phyloP scores from a whole-genome alignment of 192 early-diverging fungal genomes.

The Paraglomus brasilianum region DNA sequence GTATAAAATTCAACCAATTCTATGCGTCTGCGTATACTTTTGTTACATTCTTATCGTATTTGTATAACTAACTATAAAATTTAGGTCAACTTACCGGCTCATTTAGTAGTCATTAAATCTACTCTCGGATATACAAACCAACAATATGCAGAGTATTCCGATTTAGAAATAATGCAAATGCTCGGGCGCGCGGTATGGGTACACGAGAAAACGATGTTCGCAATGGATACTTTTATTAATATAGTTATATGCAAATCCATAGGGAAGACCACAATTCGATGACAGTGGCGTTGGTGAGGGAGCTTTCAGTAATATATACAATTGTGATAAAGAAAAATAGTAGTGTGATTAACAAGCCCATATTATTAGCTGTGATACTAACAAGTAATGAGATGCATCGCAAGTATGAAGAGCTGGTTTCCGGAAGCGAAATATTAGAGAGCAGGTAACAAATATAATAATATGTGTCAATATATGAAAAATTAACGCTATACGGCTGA shows the following conservation, averaged over 20 bases:
- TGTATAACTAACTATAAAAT: neutral
- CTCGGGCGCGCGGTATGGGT: slow-evolving; percentile 62
- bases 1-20: too few species aligned
- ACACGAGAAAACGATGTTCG: too few species aligned
- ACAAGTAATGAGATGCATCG: slow-evolving; percentile 45
- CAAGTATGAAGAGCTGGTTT: slow-evolving; percentile 54
- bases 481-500: neutral
- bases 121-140: slow-evolving; percentile 53
- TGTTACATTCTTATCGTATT: neutral
- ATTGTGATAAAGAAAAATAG: too few species aligned
- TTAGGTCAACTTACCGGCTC: slow-evolving; percentile 71
- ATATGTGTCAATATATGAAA: neutral
- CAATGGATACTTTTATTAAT: too few species aligned
- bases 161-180: slow-evolving; percentile 77
- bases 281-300: slow-evolving; percentile 45
- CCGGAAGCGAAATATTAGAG: slow-evolving; percentile 56
- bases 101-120: slow-evolving; percentile 73
- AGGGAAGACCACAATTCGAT: slow-evolving; percentile 64
- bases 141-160: slow-evolving; percentile 51
- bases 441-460: slow-evolving; percentile 52
- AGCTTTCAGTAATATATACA: neutral
- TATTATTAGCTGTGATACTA: slow-evolving; percentile 56
- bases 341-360: neutral
- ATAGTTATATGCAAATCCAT: neutral
- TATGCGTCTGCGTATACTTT: neutral